phyloP scores from a whole-genome alignment of 2,329 filamentous ascomycete genomes.

The Monilinia fructicola region DNA sequence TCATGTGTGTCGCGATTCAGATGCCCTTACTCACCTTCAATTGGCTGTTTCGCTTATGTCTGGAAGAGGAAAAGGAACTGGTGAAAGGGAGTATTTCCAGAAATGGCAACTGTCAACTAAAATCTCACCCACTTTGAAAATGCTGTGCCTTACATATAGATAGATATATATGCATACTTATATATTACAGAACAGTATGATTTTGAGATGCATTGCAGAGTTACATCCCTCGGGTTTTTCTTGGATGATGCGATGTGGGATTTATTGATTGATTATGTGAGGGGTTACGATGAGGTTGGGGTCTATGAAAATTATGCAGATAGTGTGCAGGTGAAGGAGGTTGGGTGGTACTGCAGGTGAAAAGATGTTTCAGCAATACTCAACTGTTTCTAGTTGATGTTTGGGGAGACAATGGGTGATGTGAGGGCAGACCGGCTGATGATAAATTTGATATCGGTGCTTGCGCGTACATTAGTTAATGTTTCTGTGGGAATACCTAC shows the following conservation, averaged over 20 bases:
- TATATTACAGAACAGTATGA: not conserved
- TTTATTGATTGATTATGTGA: conserved; percentile 16
- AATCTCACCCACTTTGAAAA: conserved; percentile 9
- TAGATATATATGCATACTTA: too few relatives aligned
- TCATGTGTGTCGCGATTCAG: conserved; percentile 7
- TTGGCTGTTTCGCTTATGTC: conserved; percentile 3
- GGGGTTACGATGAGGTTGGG: conserved; percentile 12
- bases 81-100: not conserved
- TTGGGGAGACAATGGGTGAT: not conserved
- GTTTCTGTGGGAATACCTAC: not conserved
- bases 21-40: not conserved
- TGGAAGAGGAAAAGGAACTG: not conserved
- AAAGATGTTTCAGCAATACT: conserved; percentile 7
- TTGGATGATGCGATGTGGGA: not conserved
- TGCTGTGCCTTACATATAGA: not conserved
- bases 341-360: conserved; percentile 16
- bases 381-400: not conserved
- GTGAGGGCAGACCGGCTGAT: not conserved
- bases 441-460: not conserved
- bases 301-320: conserved; percentile 10
- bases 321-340: conserved; percentile 12
- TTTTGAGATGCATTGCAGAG: conserved; percentile 19
- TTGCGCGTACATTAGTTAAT: not conserved
- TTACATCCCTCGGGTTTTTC: conserved; percentile 9
- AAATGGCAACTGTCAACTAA: not conserved